Evolutionary conservation across 129 eudicot genomes (phyloP), one percentile per base, ranked within the genome.

Genomic region (Daucus carota): DNA sequence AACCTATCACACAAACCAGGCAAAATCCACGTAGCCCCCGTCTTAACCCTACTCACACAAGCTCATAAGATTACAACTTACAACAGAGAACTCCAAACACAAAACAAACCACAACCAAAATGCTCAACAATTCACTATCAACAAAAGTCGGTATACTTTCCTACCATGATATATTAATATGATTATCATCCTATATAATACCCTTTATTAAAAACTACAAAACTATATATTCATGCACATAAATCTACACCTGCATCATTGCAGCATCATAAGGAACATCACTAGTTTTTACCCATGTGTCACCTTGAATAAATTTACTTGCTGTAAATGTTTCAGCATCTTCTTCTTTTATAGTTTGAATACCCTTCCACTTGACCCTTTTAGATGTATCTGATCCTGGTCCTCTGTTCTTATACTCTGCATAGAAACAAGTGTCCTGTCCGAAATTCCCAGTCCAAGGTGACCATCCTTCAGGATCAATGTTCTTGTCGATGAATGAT

Each of bases 181-280:
- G n/a, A n/a, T n/a, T n/a, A n/a, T n/a, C n/a, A n/a, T n/a, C n/a
- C n/a, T n/a, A n/a, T 38, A 38, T 38, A 38, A 20, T 20, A 50
- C 11, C 34, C 67, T 59, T 59, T 59, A 59, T 59, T 59, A n/a
- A 6, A 59, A 59, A 10, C 67, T 59, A 59, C 67, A 24, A 59
- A 59, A n/a, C 33, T 59, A 59, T 59, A 59, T 26, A 59, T 15
- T 11, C 22, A 18, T 3, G 7, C 20, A 50, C 5, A n/a, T n/a
- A 50, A n/a, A n/a, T n/a, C n/a, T n/a, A n/a, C n/a, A n/a, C n/a
- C n/a, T n/a, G n/a, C 47, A 81, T 79, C 76, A 85, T 50, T 36
- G 86, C 90, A 57, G 85, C 38, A 34, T 75, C 83, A 79, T 85
- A 90, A 41, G 96, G 96, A 72, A 90, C 83, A 24, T 80, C 85